Evolutionary conservation across 2,329 filamentous ascomycete species (phyloP), one percentile per base, ranked within the genome.

Genomic region (Ceratocystis papillata): DNA sequence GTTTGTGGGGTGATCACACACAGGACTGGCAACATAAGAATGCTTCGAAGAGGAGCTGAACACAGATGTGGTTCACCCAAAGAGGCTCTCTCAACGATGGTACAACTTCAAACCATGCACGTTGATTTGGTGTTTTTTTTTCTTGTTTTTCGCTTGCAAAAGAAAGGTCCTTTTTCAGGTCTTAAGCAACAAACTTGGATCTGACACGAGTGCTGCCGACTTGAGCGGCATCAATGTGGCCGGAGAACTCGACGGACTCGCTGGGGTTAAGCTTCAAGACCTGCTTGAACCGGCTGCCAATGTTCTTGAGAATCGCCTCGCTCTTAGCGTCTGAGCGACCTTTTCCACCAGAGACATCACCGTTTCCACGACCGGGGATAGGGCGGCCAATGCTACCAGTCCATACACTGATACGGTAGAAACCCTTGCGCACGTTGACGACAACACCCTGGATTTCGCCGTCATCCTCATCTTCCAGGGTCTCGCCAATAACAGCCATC

Each of bases 381-480:
- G 83, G 83, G 81, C 93, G 93, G 74, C 93, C 93, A 65, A 90
- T 90, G 67, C 92, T 96, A 73, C 91, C 88, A 69, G 94, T 99
- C 94, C 95, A 99, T 72, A 97, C 85, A 74, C 93, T 92, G 71
- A 99, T 88, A 80, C 94, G 89, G 83, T 91, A 99, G 80, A 99
- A 97, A 63, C 89, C 92, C 81, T 96, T 96, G 77, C 94, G 89
- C 68, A 99, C 93, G 77, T 99, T 99, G 80, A 97, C 92, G 30
- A 99, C 94, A 44, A 99, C 95, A 70, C 94, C 94, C 94, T 97
- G 97, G 76, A 99, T 88, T 78, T 99, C 95, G 72, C 92, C 92
- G 74, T 97, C 94, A 44, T 87, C 87, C 74, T 96, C 92, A 50
- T 89, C 87, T 80, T 99, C 94, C 65, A 99, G 88, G 30, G 93